Percentiles rank a stretch among this genome's conserved stretches.
These are phyloP conservation scores for Penicillium decumbens DNA, from an alignment of 2,329 filamentous ascomycete species.

Conservation along the genomic window DNA sequence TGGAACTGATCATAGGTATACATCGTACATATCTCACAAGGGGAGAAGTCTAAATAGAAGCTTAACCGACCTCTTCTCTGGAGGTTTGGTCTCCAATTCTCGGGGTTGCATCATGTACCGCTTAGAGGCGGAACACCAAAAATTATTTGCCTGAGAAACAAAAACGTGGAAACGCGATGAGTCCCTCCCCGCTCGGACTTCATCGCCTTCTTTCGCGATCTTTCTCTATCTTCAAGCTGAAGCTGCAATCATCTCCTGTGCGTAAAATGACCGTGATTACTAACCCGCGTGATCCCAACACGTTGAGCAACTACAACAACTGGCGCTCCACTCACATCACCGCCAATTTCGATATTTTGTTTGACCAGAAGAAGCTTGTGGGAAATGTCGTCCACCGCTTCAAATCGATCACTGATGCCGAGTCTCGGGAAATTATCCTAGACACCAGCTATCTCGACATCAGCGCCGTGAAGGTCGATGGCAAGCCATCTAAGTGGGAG, in stretches of 20 bases:
- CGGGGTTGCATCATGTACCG: neutral
- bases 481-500: slow-evolving; percentile 61
- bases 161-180: neutral
- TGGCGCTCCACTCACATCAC: slow-evolving; percentile 81
- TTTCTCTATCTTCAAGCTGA: neutral
- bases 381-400: slow-evolving; percentile 74
- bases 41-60: neutral
- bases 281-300: slow-evolving; percentile 72
- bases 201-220: slow-evolving; percentile 1
- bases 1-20: neutral
- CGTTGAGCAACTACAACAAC: slow-evolving; percentile 83
- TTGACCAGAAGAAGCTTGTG: slow-evolving; percentile 68
- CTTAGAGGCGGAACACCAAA: neutral
- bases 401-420: slow-evolving; percentile 68
- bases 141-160: neutral
- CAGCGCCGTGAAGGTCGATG: slow-evolving; percentile 64
- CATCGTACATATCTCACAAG: neutral
- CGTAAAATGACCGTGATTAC: slow-evolving; percentile 42
- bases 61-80: neutral
- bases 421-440: slow-evolving; percentile 72
- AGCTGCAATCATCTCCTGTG: slow-evolving; percentile 3
- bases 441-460: slow-evolving; percentile 84
- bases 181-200: neutral
- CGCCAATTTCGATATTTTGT: slow-evolving; percentile 77
- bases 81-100: neutral